Evolutionary conservation across 2,329 filamentous ascomycete species (phyloP).

Genomic region (Pseudogymnoascus sp.): DNA sequence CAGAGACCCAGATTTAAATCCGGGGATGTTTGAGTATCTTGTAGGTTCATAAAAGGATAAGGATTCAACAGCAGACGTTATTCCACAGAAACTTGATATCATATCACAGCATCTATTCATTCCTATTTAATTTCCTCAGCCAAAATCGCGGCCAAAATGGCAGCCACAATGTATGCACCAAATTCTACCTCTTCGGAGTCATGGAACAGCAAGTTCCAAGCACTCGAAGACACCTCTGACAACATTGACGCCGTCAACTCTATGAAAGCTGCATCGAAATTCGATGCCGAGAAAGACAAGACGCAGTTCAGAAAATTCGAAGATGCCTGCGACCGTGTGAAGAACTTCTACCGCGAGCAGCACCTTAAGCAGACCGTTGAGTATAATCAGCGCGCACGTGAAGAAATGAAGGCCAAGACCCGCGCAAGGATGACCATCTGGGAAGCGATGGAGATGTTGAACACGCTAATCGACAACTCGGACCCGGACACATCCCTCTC

Average conservation of each 20-base stretch:
- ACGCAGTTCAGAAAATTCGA: constrained; percentile 75
- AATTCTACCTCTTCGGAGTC: constrained; percentile 22
- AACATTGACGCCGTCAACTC: constrained; percentile 48
- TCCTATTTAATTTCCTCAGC: neutral
- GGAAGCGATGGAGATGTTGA: constrained; percentile 84
- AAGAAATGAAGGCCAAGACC: constrained; percentile 56
- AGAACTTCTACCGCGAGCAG: constrained; percentile 73
- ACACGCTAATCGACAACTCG: constrained; percentile 80
- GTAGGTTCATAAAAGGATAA: neutral
- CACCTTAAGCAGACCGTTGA: constrained; percentile 66
- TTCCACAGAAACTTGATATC: neutral
- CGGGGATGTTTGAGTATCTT: neutral
- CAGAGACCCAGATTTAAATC: neutral
- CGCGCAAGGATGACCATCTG: constrained; percentile 70
- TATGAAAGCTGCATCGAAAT: constrained; percentile 49
- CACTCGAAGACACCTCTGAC: constrained; percentile 37
- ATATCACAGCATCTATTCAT: neutral
- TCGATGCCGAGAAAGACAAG: constrained; percentile 71
- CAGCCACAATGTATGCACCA: constrained; percentile 20
- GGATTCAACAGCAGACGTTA: neutral
- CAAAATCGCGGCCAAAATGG: constrained; percentile 20
- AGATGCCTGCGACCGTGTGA: constrained; percentile 73
- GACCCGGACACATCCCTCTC: constrained; percentile 75
- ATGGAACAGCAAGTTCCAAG: constrained; percentile 9
- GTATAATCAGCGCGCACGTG: constrained; percentile 76